phyloP scores from a whole-genome alignment of 257 asterid genomes.

The Nicotiana otophora region DNA sequence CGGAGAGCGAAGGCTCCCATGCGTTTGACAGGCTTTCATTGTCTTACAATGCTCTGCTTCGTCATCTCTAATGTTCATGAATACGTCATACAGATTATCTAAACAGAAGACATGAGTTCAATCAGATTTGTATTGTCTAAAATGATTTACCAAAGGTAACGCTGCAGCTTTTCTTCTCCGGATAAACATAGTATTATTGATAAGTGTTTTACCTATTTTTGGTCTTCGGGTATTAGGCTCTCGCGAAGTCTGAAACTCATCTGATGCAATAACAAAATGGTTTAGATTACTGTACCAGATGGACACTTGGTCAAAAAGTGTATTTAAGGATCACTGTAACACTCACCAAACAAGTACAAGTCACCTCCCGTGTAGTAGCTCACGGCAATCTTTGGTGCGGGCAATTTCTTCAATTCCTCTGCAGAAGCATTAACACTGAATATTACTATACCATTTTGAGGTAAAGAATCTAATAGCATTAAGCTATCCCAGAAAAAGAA shows the following conservation, averaged over 20 bases:
- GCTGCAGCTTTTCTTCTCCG: fast-evolving
- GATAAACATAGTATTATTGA: background rate
- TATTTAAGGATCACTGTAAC: background rate
- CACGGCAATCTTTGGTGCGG: constrained; percentile 74
- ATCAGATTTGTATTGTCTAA: background rate
- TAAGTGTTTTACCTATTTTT: constrained; percentile 53
- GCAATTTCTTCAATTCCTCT: constrained; percentile 70
- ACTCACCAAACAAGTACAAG: constrained; percentile 88
- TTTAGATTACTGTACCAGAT: background rate
- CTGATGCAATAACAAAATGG: constrained; percentile 30
- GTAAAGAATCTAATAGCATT: background rate
- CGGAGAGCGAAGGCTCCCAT: constrained; percentile 85
- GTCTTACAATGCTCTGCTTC: constrained; percentile 99
- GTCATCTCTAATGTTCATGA: constrained; percentile 79
- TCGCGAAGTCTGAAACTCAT: constrained; percentile 89
- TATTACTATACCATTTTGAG: background rate
- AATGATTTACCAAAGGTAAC: background rate
- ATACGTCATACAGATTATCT: constrained; percentile 87
- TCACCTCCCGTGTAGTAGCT: constrained; percentile 84
- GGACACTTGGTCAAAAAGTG: background rate
- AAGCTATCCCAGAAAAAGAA: background rate
- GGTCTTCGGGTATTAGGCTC: constrained; percentile 81
- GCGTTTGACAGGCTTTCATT: constrained; percentile 94
- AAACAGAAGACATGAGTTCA: constrained; percentile 7
- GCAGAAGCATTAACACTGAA: constrained; percentile 7